These are phyloP conservation scores for Ophiobolus disseminans DNA, from an alignment of 2,329 filamentous ascomycete genomes.

Conservation along the genomic window DNA sequence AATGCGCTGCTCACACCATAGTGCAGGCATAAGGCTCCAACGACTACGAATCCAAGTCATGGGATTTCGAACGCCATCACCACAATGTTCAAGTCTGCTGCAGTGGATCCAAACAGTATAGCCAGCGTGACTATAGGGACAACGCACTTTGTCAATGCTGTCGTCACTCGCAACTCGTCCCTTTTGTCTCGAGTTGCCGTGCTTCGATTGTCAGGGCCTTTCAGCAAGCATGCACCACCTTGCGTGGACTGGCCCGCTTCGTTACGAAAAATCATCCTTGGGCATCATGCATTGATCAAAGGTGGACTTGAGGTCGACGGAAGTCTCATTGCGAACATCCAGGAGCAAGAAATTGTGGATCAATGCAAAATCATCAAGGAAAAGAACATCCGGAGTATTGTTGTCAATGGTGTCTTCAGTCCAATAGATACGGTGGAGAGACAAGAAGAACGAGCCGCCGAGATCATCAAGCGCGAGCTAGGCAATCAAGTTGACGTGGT, in stretches of 20 bases:
- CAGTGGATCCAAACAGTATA: conserved; percentile 41
- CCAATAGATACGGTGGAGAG: conserved; percentile 62
- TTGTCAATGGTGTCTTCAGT: conserved; percentile 65
- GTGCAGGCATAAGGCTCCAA: conserved; percentile 49
- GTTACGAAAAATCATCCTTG: conserved; percentile 56
- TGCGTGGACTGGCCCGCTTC: conserved; percentile 58
- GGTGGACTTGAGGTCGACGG: conserved; percentile 61
- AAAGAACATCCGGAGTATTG: conserved; percentile 56
- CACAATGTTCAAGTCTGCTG: conserved; percentile 44
- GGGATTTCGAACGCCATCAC: conserved; percentile 46
- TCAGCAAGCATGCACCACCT: conserved; percentile 58
- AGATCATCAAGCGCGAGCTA: conserved; percentile 57
- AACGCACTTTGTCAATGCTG: conserved; percentile 61
- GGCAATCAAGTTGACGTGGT: conserved; percentile 57
- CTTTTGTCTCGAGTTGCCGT: conserved; percentile 61
- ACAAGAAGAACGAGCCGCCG: conserved; percentile 60
- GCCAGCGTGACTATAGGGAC: conserved; percentile 60
- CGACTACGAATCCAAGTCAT: conserved; percentile 47
- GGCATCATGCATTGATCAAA: conserved; percentile 55
- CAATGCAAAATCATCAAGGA: conserved; percentile 55
- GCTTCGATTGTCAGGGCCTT: conserved; percentile 58
- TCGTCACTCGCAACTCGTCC: conserved; percentile 58
- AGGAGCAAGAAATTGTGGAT: conserved; percentile 54
- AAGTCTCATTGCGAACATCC: conserved; percentile 52
- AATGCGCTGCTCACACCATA: not conserved